phyloP scores from a whole-genome alignment of 257 asterid species.

The Solanum chilense region DNA sequence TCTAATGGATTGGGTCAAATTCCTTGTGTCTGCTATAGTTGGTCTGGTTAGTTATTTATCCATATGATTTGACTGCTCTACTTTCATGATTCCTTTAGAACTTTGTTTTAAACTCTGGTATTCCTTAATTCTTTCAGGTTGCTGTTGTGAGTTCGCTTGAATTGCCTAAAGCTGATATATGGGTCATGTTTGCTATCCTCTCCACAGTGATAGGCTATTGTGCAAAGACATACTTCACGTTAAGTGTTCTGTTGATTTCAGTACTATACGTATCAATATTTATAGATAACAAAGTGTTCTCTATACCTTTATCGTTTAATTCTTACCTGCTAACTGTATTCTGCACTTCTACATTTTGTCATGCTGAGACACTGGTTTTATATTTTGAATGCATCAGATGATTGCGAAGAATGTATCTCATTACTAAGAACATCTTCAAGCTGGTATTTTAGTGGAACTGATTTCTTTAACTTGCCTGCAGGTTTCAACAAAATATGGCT shows the following conservation, averaged over 20 bases:
- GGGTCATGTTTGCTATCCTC: conserved; percentile 89
- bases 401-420: not conserved
- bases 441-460: conserved; percentile 7
- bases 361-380: not conserved
- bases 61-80: not conserved
- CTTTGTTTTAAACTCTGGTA: not conserved
- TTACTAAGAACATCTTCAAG: not conserved
- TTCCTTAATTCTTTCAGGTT: conserved; percentile 45
- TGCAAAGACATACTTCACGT: conserved; percentile 98
- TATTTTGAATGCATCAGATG: not conserved
- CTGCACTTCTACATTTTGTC: not conserved
- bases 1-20: conserved; percentile 98
- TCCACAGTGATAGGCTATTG: conserved; percentile 94
- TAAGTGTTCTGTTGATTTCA: conserved; percentile 15
- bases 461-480: conserved; percentile 21
- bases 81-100: not conserved
- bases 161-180: conserved; percentile 92
- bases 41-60: conserved; percentile 74
- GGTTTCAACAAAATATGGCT: conserved; percentile 93
- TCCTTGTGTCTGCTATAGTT: conserved; percentile 74
- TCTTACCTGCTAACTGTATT: not conserved
- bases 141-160: conserved; percentile 95
- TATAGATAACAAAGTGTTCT: not conserved
- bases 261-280: not conserved
- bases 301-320: not conserved